phyloP scores from a whole-genome alignment of 371 early-diverging fungal genomes.

The Sporodiniella umbellata region DNA sequence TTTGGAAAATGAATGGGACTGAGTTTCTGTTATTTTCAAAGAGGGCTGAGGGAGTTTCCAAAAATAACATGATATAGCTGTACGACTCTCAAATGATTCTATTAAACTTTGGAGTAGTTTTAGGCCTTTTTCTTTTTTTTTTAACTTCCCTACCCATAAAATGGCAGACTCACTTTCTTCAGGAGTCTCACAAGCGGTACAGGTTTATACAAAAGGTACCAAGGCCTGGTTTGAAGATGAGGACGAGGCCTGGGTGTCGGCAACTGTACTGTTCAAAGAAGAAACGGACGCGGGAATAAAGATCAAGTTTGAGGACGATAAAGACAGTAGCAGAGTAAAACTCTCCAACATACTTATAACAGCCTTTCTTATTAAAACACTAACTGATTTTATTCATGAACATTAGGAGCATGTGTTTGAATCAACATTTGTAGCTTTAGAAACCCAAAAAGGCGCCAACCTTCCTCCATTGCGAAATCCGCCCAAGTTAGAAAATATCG shows the following conservation, averaged over 20 bases:
- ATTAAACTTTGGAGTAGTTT: neutral
- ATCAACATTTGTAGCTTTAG: constrained; percentile 65
- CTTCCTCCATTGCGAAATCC: constrained; percentile 92
- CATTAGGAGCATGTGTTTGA: constrained; percentile 70
- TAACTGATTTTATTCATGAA: too few species aligned
- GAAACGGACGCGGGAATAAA: constrained; percentile 54
- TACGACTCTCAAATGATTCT: neutral
- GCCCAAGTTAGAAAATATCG: constrained; percentile 81
- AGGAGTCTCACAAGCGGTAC: constrained; percentile 49
- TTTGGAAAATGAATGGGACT: too few species aligned
- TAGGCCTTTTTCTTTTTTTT: neutral
- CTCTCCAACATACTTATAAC: neutral
- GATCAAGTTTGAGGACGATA: constrained; percentile 63
- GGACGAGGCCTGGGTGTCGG: constrained; percentile 85
- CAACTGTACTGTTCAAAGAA: constrained; percentile 56
- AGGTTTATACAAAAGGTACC: constrained; percentile 67
- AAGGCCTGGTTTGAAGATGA: constrained; percentile 90
- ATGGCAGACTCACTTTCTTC: constrained; percentile 28
- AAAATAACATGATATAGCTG: too few species aligned
- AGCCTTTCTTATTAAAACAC: too few species aligned
- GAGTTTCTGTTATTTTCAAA: too few species aligned
- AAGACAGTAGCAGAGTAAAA: constrained; percentile 58
- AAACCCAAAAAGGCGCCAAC: constrained; percentile 59
- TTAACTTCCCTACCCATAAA: neutral
- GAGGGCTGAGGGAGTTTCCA: too few species aligned